Evolutionary conservation across 495 filamentous ascomycete species (phyloP).

Genomic region (Hyaloscypha hepaticicola): DNA sequence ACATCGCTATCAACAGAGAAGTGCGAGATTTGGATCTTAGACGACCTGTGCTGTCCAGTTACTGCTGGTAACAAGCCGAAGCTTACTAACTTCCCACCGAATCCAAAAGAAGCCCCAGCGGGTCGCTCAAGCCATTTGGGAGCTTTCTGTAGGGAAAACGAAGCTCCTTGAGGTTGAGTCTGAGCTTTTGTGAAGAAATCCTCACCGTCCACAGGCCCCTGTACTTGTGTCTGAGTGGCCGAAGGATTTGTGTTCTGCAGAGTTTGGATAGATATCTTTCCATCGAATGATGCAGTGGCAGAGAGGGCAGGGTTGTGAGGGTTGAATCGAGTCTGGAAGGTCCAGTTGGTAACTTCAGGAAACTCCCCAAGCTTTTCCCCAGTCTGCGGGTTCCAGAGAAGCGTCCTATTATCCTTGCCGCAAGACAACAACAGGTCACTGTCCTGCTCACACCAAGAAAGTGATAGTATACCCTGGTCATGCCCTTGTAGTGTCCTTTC

Average conservation of each 20-base stretch:
- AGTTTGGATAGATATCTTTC: slow-evolving; percentile 88
- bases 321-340: slow-evolving; percentile 93
- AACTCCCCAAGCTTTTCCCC: slow-evolving; percentile 88
- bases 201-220: slow-evolving; percentile 73
- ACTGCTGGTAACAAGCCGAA: slow-evolving; percentile 59
- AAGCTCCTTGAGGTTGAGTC: slow-evolving; percentile 82
- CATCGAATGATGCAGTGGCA: slow-evolving; percentile 95
- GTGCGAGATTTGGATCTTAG: slow-evolving; percentile 76
- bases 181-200: slow-evolving; percentile 97
- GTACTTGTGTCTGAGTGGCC: slow-evolving; percentile 55
- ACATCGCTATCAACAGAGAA: slow-evolving; percentile 89
- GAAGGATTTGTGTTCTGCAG: slow-evolving; percentile 82
- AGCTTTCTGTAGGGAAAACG: slow-evolving; percentile 80
- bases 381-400: slow-evolving; percentile 95
- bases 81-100: slow-evolving; percentile 88
- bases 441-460: slow-evolving; percentile 96
- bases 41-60: slow-evolving; percentile 60
- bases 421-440: slow-evolving; percentile 87
- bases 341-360: slow-evolving; percentile 97
- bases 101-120: slow-evolving; percentile 87
- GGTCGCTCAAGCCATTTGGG: slow-evolving; percentile 90
- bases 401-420: slow-evolving; percentile 93
- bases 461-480: slow-evolving; percentile 86
- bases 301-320: slow-evolving; percentile 87
- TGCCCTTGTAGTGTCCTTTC: slow-evolving; percentile 86